Evolutionary conservation across 1,284 basidiomycete species (phyloP), one percentile per base, ranked within the genome.

Genomic region (Tilletia indica): DNA sequence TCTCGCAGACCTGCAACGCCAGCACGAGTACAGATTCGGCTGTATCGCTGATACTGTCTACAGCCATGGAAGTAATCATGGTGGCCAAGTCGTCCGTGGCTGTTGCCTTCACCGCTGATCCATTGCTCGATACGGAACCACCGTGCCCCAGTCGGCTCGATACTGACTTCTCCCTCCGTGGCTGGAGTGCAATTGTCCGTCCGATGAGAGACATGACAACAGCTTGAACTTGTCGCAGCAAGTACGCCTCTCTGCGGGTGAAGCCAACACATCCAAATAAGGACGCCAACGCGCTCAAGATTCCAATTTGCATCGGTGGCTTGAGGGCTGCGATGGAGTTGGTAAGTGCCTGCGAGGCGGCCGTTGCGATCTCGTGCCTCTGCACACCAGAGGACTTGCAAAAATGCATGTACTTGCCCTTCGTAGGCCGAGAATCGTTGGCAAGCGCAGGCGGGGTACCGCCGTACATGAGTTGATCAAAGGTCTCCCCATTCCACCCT

Each of bases 391-490:
- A 78, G 45, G 70, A 16, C 0, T 76, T 73, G 2, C 80, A 79
- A 31, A 81, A 71, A 39, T 72, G 66, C 34, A 76, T 73, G 19
- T 81, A 81, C 70, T 72, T 76, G 0, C 74, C 74, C 2, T 70
- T 70, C 3, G 72, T 74, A 11, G 78, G 80, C 21, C 76, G 73
- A 42, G 67, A 67, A 12, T 76, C 76, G 54, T 79, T 77, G 0
- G 75, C 81, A 45, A 83, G 70, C 11, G 78, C 70, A 4, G 81
- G 82, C 21, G 82, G 82, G 3, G 77, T 72, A 31, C 82, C 82
- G 31, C 82, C 82, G 49, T 80, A 82, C 16, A 84, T 68, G 34
- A 84, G 74, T 74, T 83, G 82, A 72, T 84, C 82, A 68, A 83
- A 83, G 36, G 77, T 78, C 63, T 83, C 82, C 63, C 77, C 80